Percentiles rank a stretch among this genome's conserved stretches.
Conservation (phyloP, 2,329 filamentous ascomycete genomes). For the Fusarium miscanthi region DNA sequence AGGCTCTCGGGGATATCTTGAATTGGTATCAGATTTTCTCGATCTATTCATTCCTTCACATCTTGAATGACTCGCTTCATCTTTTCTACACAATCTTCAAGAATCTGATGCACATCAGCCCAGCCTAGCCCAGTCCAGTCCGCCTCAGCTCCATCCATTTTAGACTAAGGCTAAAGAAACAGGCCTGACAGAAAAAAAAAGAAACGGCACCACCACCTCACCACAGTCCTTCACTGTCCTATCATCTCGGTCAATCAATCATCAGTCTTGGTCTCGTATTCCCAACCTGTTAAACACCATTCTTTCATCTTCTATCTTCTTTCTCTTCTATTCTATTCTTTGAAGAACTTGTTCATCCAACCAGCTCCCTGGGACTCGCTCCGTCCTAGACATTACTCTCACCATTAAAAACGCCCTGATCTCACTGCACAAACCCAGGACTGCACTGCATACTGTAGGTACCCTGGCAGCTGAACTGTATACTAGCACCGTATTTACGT, state of each 20-base stretch:
- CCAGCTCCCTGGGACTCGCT: conserved; percentile 25
- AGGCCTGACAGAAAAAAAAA: conserved; percentile 23
- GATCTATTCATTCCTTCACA: conserved; percentile 1
- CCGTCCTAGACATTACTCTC: conserved; percentile 46
- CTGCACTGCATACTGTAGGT: background rate
- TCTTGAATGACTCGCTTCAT: background rate
- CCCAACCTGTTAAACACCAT: conserved; percentile 36
- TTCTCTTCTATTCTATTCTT: background rate
- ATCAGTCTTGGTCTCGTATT: conserved; percentile 44
- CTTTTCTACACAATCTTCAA: background rate
- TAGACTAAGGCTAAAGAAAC: conserved; percentile 18
- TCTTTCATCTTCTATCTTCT: conserved; percentile 6
- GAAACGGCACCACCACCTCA: conserved; percentile 27
- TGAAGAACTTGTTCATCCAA: conserved; percentile 26
- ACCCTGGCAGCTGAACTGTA: conserved; percentile 31
- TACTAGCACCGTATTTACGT: conserved; percentile 35
- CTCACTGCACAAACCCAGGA: background rate
- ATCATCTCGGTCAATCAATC: conserved; percentile 13
- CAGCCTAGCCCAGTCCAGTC: conserved; percentile 23
- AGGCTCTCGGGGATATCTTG: background rate
- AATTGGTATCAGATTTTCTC: background rate
- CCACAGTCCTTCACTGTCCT: conserved; percentile 14
- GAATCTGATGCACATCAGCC: conserved; percentile 11
- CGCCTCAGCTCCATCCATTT: conserved; percentile 28
- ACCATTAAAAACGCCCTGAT: conserved; percentile 38